phyloP scores from a whole-genome alignment of 768 basidiomycete genomes.

The Russula foetens region DNA sequence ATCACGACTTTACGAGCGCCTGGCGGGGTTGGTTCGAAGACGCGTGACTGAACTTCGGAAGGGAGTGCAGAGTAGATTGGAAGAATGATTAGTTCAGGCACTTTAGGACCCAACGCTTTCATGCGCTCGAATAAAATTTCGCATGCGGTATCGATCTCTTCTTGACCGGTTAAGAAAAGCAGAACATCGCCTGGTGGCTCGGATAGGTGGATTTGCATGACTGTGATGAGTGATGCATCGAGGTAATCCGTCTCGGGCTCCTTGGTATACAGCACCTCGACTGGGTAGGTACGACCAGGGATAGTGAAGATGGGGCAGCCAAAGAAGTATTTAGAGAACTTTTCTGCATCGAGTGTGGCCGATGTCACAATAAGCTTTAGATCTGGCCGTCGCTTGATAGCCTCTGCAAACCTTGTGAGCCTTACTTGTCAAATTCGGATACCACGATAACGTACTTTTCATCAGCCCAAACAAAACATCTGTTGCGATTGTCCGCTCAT shows the following conservation, averaged over 20 bases:
- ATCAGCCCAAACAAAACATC: constrained; percentile 95
- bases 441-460: constrained; percentile 53
- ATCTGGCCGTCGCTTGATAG: constrained; percentile 89
- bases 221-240: constrained; percentile 95
- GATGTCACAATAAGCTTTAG: constrained; percentile 98
- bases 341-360: constrained; percentile 97
- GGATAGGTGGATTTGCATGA: constrained; percentile 99
- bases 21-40: constrained; percentile 96
- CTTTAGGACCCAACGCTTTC: constrained; percentile 98
- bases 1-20: constrained; percentile 99
- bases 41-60: constrained; percentile 94
- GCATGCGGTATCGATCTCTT: constrained; percentile 97
- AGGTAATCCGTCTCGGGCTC: constrained; percentile 97
- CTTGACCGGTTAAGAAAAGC: constrained; percentile 96
- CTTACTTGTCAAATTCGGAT: background rate
- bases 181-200: constrained; percentile 96
- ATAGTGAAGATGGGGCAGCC: constrained; percentile 99
- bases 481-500: constrained; percentile 97
- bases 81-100: constrained; percentile 92
- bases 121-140: constrained; percentile 98
- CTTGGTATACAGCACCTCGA: constrained; percentile 97
- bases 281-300: constrained; percentile 98
- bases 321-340: constrained; percentile 99
- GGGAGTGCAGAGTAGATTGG: constrained; percentile 98
- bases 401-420: constrained; percentile 49